These are phyloP conservation scores for Tolypocladium tundrense DNA, from an alignment of 2,329 filamentous ascomycete genomes.

Conservation along the genomic window DNA sequence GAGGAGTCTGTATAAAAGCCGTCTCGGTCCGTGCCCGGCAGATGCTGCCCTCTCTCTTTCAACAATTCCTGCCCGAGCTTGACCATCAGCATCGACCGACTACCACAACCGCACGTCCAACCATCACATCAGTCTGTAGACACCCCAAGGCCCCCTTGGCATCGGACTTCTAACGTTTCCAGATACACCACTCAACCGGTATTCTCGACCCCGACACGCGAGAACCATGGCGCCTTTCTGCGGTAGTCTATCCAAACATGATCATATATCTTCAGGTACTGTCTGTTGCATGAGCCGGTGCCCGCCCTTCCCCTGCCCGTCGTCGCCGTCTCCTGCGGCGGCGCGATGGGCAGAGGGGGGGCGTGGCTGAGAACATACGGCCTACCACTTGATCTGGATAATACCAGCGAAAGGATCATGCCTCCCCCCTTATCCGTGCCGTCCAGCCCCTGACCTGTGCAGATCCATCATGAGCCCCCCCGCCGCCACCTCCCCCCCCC, in stretches of 20 bases:
- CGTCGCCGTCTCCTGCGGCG: neutral
- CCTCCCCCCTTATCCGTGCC: constrained; percentile 36
- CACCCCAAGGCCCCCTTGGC: neutral
- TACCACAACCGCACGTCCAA: too few relatives aligned
- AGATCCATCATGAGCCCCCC: constrained; percentile 64
- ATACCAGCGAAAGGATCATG: constrained; percentile 99
- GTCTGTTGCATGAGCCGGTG: constrained; percentile 56
- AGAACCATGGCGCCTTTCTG: constrained; percentile 23
- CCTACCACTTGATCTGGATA: constrained; percentile 94
- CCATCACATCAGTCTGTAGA: neutral
- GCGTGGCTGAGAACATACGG: constrained; percentile 75
- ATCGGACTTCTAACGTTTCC: constrained; percentile 2
- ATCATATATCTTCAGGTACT: constrained; percentile 30
- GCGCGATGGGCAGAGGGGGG: constrained; percentile 7
- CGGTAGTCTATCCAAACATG: constrained; percentile 25
- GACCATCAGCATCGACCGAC: too few relatives aligned
- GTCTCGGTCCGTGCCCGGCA: neutral
- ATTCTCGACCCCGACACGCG: constrained; percentile 10
- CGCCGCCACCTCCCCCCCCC: constrained; percentile 51
- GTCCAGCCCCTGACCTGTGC: constrained; percentile 18
- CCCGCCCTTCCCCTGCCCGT: constrained; percentile 15
- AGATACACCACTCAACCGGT: constrained; percentile 11
- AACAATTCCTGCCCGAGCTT: neutral
- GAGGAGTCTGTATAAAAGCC: neutral
- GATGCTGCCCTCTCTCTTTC: neutral